Percentiles rank a stretch among this genome's conserved stretches.
phyloP scores from a whole-genome alignment of 805 yeast species.

The Candida namnaoensis region DNA sequence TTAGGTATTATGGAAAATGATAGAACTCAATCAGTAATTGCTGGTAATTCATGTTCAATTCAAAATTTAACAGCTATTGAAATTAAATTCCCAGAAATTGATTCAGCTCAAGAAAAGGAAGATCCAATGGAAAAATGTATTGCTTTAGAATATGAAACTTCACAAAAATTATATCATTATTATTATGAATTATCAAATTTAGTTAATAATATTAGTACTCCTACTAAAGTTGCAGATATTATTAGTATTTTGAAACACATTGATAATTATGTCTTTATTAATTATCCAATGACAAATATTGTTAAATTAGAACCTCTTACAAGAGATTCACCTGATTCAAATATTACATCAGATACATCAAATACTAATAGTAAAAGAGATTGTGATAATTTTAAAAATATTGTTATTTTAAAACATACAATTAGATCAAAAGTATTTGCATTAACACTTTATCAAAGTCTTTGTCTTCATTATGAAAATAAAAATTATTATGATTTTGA shows the following conservation, averaged over 20 bases:
- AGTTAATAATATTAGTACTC: conserved; percentile 10
- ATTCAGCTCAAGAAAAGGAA: background rate
- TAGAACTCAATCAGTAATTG: conserved; percentile 9
- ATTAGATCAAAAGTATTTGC: conserved; percentile 6
- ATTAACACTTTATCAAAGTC: conserved; percentile 7
- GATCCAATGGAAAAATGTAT: conserved; percentile 7
- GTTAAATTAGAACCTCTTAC: background rate
- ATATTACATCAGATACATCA: too few relatives aligned
- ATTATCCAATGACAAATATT: conserved; percentile 7
- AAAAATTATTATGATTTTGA: conserved; percentile 4
- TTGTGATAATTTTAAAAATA: conserved; percentile 7
- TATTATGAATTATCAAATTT: conserved; percentile 9
- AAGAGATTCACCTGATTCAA: background rate
- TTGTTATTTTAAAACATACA: conserved; percentile 4
- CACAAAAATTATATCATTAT: conserved; percentile 10
- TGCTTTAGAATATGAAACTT: conserved; percentile 6
- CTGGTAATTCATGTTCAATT: conserved; percentile 14
- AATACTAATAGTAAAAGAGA: background rate
- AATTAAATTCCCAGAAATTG: conserved; percentile 7
- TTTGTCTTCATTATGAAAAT: conserved; percentile 13
- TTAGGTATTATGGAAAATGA: conserved; percentile 15
- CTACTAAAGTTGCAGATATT: conserved; percentile 11
- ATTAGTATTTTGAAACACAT: conserved; percentile 6
- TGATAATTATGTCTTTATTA: conserved; percentile 8
- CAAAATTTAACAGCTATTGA: conserved; percentile 10